Base-by-base conservation (phyloP, 768 basidiomycete genomes). In the Lyophyllum atratum region DNA sequence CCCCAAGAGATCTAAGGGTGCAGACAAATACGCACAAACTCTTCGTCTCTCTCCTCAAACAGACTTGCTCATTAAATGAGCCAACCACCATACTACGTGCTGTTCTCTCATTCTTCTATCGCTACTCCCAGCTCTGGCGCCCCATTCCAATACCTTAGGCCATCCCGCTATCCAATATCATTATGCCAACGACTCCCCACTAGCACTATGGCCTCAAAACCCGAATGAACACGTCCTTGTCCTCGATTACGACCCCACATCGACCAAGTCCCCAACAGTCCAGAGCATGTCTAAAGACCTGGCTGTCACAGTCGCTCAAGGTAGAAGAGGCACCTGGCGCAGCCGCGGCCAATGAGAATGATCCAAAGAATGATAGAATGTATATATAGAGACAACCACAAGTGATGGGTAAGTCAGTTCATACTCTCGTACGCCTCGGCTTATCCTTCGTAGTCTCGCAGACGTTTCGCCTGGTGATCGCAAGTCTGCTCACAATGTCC, bases 111-210 rank as follows among this genome's bases (percentile, higher is more conserved):
- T 60, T 80, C 81, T 17, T 74, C 79, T 11, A 68, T 80, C 22
- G 72, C 75, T 28, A 66, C 68, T 49, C 49, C 78, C 21, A 67
- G 64, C 26, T 61, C 72, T 29, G 70, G 69, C 1, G 65, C 78
- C 2, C 72, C 74, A n/a, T 11, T 77, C 76, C 28, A 74, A 74
- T 26, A 74, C 79, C n/a, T 76, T 90, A 49, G 72, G 80, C 11
- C 92, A 93, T 65, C 89, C 90, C 4, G 73, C 76, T 42, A 85
- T 94, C 17, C 87, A 93, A 63, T 93, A 93, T 68, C 88, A 90
- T 64, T 93, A 90, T 66, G 81, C 84, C 19, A 90, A 94, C 63
- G 92, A 94, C 66, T 79, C 86, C 0, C 86, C 90, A 3, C 70
- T 84, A n/a, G 71, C 82, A 11, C 71, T 93, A 12, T 72, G 91